These are phyloP conservation scores for Chytridium lagenaria DNA, from an alignment of 371 early-diverging fungal genomes.

Conservation along the genomic window DNA sequence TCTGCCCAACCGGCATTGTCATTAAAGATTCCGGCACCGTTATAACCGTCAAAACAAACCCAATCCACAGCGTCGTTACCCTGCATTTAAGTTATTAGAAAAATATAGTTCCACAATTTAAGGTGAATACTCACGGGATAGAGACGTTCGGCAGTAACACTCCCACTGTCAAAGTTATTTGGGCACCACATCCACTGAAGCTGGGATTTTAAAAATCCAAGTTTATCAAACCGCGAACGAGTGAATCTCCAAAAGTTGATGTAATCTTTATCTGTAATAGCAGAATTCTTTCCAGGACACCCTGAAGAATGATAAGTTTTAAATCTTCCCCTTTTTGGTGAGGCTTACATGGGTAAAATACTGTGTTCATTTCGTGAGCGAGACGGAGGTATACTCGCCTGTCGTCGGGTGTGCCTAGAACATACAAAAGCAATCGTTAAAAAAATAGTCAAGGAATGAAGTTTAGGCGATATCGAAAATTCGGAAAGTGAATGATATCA, in stretches of 20 bases:
- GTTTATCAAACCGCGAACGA: background rate
- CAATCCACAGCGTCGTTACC: slow-evolving; percentile 19
- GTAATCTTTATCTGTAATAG: slow-evolving; percentile 2
- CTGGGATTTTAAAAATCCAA: slow-evolving; percentile 13
- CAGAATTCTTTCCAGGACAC: slow-evolving; percentile 16
- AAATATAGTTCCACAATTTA: too few species aligned
- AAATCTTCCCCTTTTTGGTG: too few species aligned
- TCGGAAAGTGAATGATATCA: background rate
- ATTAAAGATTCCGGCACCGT: slow-evolving; percentile 10
- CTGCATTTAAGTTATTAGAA: too few species aligned
- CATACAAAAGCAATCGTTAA: background rate
- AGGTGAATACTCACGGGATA: slow-evolving; percentile 10
- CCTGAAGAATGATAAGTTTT: too few species aligned
- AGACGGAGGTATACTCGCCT: slow-evolving; percentile 21
- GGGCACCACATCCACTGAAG: slow-evolving; percentile 32
- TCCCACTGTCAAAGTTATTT: slow-evolving; percentile 25
- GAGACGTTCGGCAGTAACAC: slow-evolving; percentile 4
- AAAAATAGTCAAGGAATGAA: background rate
- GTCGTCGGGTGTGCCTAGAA: slow-evolving; percentile 12
- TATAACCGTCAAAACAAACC: slow-evolving; percentile 11
- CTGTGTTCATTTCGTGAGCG: slow-evolving; percentile 27
- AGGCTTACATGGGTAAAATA: slow-evolving; percentile 18
- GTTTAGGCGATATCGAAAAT: background rate
- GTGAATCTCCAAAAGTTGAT: slow-evolving; percentile 16
- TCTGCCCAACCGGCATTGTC: background rate